Conservation (phyloP, 805 yeast species). For the Saccharomycopsis javanensis region DNA sequence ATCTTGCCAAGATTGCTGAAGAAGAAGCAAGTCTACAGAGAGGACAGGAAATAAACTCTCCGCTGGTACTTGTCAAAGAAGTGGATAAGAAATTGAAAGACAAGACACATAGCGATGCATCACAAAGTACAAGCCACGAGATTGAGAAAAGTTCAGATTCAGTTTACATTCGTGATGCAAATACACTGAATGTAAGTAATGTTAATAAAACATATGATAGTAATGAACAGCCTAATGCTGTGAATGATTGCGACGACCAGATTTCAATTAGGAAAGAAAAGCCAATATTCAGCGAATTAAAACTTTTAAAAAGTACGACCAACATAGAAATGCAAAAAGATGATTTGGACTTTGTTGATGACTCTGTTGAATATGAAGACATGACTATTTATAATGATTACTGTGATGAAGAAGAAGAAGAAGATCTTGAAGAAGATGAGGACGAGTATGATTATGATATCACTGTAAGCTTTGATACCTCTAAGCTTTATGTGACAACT, state of each 20-base stretch:
- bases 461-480: neutral
- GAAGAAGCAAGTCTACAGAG: neutral
- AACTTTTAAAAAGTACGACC: neutral
- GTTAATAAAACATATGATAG: neutral
- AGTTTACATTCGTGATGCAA: too few relatives aligned
- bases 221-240: neutral
- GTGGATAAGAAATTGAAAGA: neutral
- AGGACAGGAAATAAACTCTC: neutral
- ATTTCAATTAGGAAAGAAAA: neutral
- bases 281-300: neutral
- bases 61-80: too few relatives aligned
- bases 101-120: neutral
- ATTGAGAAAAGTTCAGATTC: neutral
- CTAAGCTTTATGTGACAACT: neutral
- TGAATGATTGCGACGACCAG: neutral
- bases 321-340: neutral
- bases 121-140: neutral
- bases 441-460: neutral
- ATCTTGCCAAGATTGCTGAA: neutral
- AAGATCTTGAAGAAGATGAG: neutral
- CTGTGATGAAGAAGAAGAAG: neutral
- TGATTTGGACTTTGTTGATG: neutral
- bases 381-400: neutral
- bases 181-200: too few relatives aligned
- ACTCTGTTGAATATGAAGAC: neutral